These are phyloP conservation scores for Alternaria viburni DNA, from an alignment of 2,329 filamentous ascomycete genomes.

Conservation along the genomic window DNA sequence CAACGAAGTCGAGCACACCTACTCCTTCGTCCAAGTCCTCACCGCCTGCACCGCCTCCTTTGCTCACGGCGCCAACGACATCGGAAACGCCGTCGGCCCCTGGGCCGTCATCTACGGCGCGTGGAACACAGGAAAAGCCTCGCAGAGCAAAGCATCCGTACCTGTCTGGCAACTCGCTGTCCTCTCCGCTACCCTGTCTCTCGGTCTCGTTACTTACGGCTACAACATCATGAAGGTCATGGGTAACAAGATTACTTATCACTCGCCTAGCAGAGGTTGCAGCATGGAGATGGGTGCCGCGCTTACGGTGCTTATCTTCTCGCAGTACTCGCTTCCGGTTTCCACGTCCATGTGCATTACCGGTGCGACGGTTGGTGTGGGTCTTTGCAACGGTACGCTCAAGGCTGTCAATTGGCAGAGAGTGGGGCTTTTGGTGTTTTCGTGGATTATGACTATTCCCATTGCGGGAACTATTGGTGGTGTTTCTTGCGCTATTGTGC, in stretches of 20 bases:
- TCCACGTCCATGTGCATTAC: constrained; percentile 76
- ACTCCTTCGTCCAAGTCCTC: constrained; percentile 60
- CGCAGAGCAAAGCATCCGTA: constrained; percentile 68
- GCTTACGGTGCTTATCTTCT: constrained; percentile 77
- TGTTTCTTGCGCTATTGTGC: constrained; percentile 53
- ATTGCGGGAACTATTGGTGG: constrained; percentile 64
- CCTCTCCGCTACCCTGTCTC: constrained; percentile 65
- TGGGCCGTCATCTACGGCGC: constrained; percentile 48
- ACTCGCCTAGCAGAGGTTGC: constrained; percentile 47
- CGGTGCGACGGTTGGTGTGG: constrained; percentile 78
- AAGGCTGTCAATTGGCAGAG: constrained; percentile 77
- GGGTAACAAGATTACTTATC: constrained; percentile 58
- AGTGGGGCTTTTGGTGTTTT: constrained; percentile 69
- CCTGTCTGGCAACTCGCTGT: constrained; percentile 80
- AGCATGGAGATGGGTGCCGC: constrained; percentile 84
- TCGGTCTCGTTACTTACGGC: constrained; percentile 74
- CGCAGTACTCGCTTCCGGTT: constrained; percentile 75
- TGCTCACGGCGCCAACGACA: constrained; percentile 75
- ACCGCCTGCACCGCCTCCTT: constrained; percentile 52
- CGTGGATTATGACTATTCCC: constrained; percentile 70
- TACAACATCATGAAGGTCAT: constrained; percentile 90
- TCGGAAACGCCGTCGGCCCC: constrained; percentile 47
- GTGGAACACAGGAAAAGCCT: constrained; percentile 65
- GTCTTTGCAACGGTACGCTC: constrained; percentile 74
- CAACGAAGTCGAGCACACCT: constrained; percentile 48